phyloP scores from a whole-genome alignment of 2,329 filamentous ascomycete genomes.

The Corynespora cassiicola region DNA sequence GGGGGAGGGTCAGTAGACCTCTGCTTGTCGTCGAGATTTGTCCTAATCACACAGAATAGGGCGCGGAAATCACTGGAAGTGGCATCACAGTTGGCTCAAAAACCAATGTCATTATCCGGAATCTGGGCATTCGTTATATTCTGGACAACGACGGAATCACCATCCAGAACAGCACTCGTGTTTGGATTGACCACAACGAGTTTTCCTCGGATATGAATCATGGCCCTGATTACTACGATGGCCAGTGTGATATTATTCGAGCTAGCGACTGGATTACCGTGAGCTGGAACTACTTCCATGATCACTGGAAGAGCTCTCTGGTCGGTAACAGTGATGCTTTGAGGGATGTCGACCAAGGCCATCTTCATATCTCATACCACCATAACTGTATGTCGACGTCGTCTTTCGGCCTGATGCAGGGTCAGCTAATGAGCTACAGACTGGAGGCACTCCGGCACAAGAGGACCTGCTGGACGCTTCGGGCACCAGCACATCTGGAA shows the following conservation, averaged over 20 bases:
- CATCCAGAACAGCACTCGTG: constrained; percentile 64
- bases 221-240: constrained; percentile 71
- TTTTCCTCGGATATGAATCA: constrained; percentile 66
- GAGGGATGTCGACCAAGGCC: constrained; percentile 63
- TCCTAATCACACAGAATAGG: constrained; percentile 50
- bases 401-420: too few relatives aligned
- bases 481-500: constrained; percentile 70
- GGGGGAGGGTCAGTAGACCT: too few relatives aligned
- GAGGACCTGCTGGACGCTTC: constrained; percentile 69
- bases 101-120: constrained; percentile 68
- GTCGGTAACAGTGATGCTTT: constrained; percentile 67
- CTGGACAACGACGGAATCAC: constrained; percentile 65
- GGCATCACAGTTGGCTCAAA: constrained; percentile 61
- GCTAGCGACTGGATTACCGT: constrained; percentile 68
- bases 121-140: constrained; percentile 67
- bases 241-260: constrained; percentile 69
- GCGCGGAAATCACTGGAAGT: constrained; percentile 49
- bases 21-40: too few relatives aligned
- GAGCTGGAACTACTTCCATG: constrained; percentile 59
- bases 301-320: constrained; percentile 68
- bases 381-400: too few relatives aligned
- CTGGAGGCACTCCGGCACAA: constrained; percentile 69
- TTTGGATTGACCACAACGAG: constrained; percentile 71
- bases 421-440: too few relatives aligned
- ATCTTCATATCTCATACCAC: constrained; percentile 69